Conservation (phyloP, 1,139 yeast genomes). For the Pichia cactophila region DNA sequence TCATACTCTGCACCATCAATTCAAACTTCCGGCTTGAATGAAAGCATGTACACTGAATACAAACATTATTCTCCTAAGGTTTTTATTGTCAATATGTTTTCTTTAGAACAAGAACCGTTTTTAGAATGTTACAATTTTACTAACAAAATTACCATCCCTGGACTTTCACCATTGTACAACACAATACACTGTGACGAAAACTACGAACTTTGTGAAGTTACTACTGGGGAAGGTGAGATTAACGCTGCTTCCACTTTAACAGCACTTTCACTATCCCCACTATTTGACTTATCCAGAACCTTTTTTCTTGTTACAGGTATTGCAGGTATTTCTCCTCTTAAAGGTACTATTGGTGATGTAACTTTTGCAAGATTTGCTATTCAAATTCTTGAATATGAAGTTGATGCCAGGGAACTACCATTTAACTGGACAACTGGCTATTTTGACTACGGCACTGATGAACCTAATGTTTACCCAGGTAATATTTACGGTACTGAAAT, state of each 20-base stretch:
- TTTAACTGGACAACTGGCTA: conserved; percentile 57
- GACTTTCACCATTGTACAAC: conserved; percentile 56
- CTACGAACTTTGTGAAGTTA: conserved; percentile 51
- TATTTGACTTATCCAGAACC: conserved; percentile 51
- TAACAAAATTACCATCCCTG: conserved; percentile 53
- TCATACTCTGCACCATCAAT: conserved; percentile 15
- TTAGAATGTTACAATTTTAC: conserved; percentile 38
- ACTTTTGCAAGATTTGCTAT: conserved; percentile 57
- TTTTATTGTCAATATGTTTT: conserved; percentile 50
- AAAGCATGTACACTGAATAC: conserved; percentile 17
- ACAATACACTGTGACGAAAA: conserved; percentile 46
- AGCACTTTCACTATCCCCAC: conserved; percentile 46
- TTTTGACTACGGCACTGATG: conserved; percentile 47
- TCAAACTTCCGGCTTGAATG: conserved; percentile 20
- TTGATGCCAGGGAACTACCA: conserved; percentile 41
- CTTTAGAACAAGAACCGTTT: conserved; percentile 50
- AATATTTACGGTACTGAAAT: conserved; percentile 60
- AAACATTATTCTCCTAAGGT: conserved; percentile 42
- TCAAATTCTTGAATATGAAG: conserved; percentile 55
- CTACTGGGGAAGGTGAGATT: conserved; percentile 65
- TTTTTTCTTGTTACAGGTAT: conserved; percentile 61
- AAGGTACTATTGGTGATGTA: conserved; percentile 45
- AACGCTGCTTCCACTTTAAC: conserved; percentile 58
- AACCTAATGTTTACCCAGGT: conserved; percentile 45
- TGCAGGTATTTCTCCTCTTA: conserved; percentile 54